Base-by-base conservation (phyloP, 208 protist species). In the Leishmania tarentolae region DNA sequence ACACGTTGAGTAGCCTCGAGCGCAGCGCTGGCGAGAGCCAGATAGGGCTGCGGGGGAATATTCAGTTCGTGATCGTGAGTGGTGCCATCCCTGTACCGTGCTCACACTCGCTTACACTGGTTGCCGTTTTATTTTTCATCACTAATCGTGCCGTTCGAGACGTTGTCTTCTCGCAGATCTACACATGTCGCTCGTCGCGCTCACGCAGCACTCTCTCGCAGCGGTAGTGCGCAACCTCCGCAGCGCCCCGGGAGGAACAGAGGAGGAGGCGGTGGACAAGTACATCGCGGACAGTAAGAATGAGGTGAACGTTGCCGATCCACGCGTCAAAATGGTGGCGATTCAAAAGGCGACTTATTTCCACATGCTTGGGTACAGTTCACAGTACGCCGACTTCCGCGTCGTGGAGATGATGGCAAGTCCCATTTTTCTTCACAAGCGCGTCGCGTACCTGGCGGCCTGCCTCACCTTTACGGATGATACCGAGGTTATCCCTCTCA, bases 341-440 rank as follows among this genome's bases (percentile, higher is more conserved):
- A 88, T 99, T 31, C 93, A 99, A 82, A 99, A 99, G 89, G 92
- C 99, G 13, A 98, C 93, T 24, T 99, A 99, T 86, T 95, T 99
- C 61, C 92, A 99, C 82, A 99, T 99, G 98, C 86, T 99, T 4
- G 99, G 99, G 53, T 99, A 99, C 90, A 95, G 96, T 83, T 97
- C 99, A 31, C 90, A 82, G 57, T 99, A 98, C 91, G 98, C 98
- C 0, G 85, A 97, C 46, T 99, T 99, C 81, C 93, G 98, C 80
- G 92, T 99, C 44, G 90, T 99, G 6, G 98, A 99, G 86, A 92
- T 99, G 15, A 99, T 99, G 98, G 92, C 90, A 15, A 91, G 94
- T 73, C 79, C 89, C 28, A 61, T 83, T 13, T 97, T 97, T 76
- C 76, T 83, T 17, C 94, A 97, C 73, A 98, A 98, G 84, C 92